Evolutionary conservation across 1,284 basidiomycete genomes (phyloP).

Genomic region (Hymenochaete sp.): DNA sequence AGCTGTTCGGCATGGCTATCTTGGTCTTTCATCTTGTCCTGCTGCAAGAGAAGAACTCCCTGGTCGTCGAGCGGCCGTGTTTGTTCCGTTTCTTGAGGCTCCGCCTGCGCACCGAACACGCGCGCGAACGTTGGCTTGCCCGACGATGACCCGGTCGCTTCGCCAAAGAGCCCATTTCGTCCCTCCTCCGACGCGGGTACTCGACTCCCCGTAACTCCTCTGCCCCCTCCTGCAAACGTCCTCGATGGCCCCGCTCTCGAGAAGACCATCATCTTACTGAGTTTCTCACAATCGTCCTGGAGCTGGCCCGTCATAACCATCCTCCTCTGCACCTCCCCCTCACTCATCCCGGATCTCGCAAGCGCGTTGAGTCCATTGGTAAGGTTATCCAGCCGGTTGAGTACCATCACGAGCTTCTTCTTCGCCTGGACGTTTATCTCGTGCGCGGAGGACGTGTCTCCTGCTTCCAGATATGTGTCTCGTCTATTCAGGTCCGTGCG

Average conservation of each 20-base stretch:
- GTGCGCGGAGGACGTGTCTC: constrained; percentile 70
- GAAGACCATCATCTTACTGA: constrained; percentile 69
- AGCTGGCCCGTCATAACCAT: constrained; percentile 77
- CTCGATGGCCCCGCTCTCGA: constrained; percentile 45
- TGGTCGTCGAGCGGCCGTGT: constrained; percentile 83
- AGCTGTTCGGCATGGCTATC: constrained; percentile 76
- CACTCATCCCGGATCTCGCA: constrained; percentile 61
- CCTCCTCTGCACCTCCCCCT: constrained; percentile 77
- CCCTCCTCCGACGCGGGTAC: constrained; percentile 47
- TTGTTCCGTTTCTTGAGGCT: constrained; percentile 72
- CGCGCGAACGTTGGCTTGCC: constrained; percentile 53
- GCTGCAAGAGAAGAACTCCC: constrained; percentile 74
- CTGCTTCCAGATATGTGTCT: constrained; percentile 69
- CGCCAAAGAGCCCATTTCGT: constrained; percentile 51
- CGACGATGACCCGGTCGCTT: constrained; percentile 26
- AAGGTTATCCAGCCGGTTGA: constrained; percentile 62
- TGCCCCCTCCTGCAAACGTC: constrained; percentile 29
- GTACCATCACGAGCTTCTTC: constrained; percentile 68
- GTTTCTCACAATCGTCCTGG: constrained; percentile 79
- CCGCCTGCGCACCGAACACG: constrained; percentile 63
- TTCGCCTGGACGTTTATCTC: constrained; percentile 77
- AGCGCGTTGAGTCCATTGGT: constrained; percentile 61
- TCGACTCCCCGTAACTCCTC: constrained; percentile 25
- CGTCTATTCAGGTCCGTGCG: constrained; percentile 81
- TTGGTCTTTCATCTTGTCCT: constrained; percentile 74